Evolutionary conservation across 441 rosid genomes (phyloP), one percentile per base, ranked within the genome.

Genomic region (Raphanus hybrid): DNA sequence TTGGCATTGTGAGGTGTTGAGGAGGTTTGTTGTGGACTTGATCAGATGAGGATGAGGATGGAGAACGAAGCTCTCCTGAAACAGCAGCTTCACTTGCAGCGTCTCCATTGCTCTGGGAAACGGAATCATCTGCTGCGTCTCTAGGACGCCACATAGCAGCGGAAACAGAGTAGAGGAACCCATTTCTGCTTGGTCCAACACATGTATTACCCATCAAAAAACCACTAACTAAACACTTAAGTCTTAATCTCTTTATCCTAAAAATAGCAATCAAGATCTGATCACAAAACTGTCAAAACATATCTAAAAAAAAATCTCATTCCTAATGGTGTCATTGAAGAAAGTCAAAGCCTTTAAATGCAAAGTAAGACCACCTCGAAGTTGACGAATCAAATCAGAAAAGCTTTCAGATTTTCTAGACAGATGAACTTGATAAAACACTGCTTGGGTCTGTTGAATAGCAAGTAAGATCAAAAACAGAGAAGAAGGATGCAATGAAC

Each of bases 1-100:
- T 89, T 0, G 87, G 86, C 82, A 85, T 88, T 29, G 73, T 75
- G 20, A 75, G 35, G 50, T 62, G 91, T 57, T 85, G 87, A 0
- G 92, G 91, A 12, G 93, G 93, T 81, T 84, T 84, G 37, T 82
- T 74, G 69, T 76, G 89, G 66, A 92, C 98, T 6, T 73, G 11
- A 64, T 57, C 37, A 1, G 93, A 86, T 71, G 81, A 20, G 23
- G 23, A 23, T 23, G 26, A 23, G 26, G 26, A 78, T 39, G 89
- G 78, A 72, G 75, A 62, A 10, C 69, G 61, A 61, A 72, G 75
- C 75, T 72, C 75, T 65, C 59, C 82, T 9, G 82, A n/a, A 41
- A 81, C 70, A 18, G 72, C 73, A 5, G 39, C 39, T 67, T 83
- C 84, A 48, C 76, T 68, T 20, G 66, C 81, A 34, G 68, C n/a